Evolutionary conservation across 352 stramenopile species (phyloP).

Genomic region (Blastocystis sp.): DNA sequence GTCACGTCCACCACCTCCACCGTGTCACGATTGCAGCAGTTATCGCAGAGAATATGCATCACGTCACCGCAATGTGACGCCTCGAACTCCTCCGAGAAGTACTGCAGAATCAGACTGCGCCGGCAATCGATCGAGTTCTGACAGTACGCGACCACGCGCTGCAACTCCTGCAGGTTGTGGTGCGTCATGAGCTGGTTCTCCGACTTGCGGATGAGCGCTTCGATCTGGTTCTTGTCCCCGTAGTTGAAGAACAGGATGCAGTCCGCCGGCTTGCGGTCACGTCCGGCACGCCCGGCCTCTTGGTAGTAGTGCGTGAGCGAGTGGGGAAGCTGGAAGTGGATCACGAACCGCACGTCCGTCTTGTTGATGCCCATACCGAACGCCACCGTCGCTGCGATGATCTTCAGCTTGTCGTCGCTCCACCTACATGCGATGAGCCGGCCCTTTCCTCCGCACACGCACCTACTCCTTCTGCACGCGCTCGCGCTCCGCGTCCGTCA

Average conservation of each 20-base stretch:
- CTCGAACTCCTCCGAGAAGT: slow-evolving; percentile 84
- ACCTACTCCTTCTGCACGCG: slow-evolving; percentile 74
- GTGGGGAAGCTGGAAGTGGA: slow-evolving; percentile 89
- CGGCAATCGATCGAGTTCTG: slow-evolving; percentile 78
- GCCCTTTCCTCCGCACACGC: background rate
- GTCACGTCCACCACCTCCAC: slow-evolving; percentile 30
- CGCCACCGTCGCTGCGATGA: slow-evolving; percentile 88
- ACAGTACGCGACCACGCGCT: slow-evolving; percentile 72
- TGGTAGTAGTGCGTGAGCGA: slow-evolving; percentile 88
- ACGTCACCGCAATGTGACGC: slow-evolving; percentile 76
- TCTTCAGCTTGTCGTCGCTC: slow-evolving; percentile 72
- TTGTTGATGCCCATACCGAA: slow-evolving; percentile 97
- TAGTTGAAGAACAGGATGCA: slow-evolving; percentile 77
- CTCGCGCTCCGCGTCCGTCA: slow-evolving; percentile 75
- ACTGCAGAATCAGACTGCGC: slow-evolving; percentile 80
- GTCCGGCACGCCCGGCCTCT: slow-evolving; percentile 84
- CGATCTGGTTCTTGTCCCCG: slow-evolving; percentile 59
- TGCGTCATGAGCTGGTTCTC: slow-evolving; percentile 43
- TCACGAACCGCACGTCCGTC: slow-evolving; percentile 86
- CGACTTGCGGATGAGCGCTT: slow-evolving; percentile 64
- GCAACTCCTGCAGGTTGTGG: slow-evolving; percentile 70
- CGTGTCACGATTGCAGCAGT: slow-evolving; percentile 74
- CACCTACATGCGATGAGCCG: slow-evolving; percentile 11
- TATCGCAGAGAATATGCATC: slow-evolving; percentile 77
- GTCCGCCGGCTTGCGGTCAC: slow-evolving; percentile 82